A percentile compares a stretch with the other conserved stretches of the same genome.
These are phyloP conservation scores for Aristolochia fimbriata DNA, from an alignment of 164 flowering plant species.

Conservation along the genomic window DNA sequence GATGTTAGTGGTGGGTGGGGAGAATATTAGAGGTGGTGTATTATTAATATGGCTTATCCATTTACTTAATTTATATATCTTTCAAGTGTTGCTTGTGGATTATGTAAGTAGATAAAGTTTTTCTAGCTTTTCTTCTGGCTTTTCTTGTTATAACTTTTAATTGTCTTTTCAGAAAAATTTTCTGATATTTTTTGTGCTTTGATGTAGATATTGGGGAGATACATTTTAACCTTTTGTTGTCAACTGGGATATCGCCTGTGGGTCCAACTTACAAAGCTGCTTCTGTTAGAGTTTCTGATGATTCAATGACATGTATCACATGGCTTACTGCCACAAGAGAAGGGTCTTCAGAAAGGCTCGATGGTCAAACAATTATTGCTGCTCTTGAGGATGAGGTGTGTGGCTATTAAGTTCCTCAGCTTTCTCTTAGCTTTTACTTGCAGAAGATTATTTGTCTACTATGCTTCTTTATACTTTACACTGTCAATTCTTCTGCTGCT, in stretches of 20 bases:
- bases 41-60: too few relatives aligned
- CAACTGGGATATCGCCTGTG: conserved; percentile 43
- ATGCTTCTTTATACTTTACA: not conserved
- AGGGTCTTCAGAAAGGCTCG: conserved; percentile 36
- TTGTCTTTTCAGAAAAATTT: not conserved
- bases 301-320: conserved; percentile 19
- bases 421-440: not conserved
- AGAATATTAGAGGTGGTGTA: too few relatives aligned
- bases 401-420: not conserved
- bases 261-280: conserved; percentile 53
- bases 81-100: too few relatives aligned
- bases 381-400: conserved; percentile 45
- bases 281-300: conserved; percentile 30
- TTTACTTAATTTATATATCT: too few relatives aligned
- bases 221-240: conserved; percentile 38
- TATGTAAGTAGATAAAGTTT: too few relatives aligned
- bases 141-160: too few relatives aligned
- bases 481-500: not conserved
- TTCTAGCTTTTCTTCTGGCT: too few relatives aligned
- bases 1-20: too few relatives aligned
- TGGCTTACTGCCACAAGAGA: conserved; percentile 72
- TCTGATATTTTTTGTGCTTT: conserved; percentile 1
- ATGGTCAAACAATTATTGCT: conserved; percentile 44
- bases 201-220: conserved; percentile 43
- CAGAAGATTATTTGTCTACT: not conserved